Base-by-base conservation (phyloP, 305 asterid species). In the Rubia tinctorum region DNA sequence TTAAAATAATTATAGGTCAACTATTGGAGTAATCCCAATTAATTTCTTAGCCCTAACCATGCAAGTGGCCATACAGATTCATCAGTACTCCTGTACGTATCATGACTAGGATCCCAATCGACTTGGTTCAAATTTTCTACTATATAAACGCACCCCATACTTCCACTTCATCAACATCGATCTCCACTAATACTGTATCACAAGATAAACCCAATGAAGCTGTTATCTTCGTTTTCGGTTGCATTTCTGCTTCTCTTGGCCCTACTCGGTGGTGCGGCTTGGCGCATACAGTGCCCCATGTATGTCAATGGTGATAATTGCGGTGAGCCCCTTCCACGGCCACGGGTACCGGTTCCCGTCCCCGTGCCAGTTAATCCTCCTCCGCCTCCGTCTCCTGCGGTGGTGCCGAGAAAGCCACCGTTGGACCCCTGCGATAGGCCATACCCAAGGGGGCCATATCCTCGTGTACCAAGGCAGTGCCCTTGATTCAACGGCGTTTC, bases 381-480 rank as follows among this genome's bases (percentile, higher is more conserved):
- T 53, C 59, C 59, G 22, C 59, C 58, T 51, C 58, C 59, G 25
- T 12, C 25, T 2, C 60, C 25, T 5, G 56, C 56, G 2, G 56
- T 49, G 60, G 25, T 18, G 60, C 60, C 60, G 60, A 53, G 5
- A 53, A 53, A 53, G 23, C 10, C 60, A 17, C 59, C 59, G 23
- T 34, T 34, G 39, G 59, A 53, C 10, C 60, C 60, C 11, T 53
- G 60, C 23, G 60, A 53, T 1, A 53, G 15, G 60, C 60, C n/a
- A 53, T n/a, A 34, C 39, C 4, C 22, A 53, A 53, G 25, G 60
- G 23, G 60, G 60, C 60, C 25, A 7, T 53, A 17, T 53, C 60
- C 59, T 53, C 59, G 59, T 53, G 59, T 53, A 18, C 59, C 60
- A 53, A 53, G 60, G 60, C n/a, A 6, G 60, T 53, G 60, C 60